Percentiles rank a stretch among this genome's conserved stretches.
phyloP scores from a whole-genome alignment of 805 yeast species.

The Hyphopichia homilentoma region DNA sequence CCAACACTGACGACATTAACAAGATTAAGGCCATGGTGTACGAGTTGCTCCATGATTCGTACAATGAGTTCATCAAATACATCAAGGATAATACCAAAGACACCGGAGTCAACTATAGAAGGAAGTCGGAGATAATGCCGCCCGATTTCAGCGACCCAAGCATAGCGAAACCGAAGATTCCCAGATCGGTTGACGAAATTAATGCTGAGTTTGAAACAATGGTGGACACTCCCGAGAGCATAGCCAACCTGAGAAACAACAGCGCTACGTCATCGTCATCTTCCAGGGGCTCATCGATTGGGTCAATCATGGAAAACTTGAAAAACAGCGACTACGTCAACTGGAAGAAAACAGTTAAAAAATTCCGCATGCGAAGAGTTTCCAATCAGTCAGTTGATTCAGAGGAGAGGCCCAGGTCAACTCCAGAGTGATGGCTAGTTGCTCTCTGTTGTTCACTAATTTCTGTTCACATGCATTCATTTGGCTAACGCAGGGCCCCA shows the following conservation, averaged over 20 bases:
- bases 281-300: conserved; percentile 28
- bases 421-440: no score
- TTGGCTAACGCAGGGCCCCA: no score
- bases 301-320: conserved; percentile 26
- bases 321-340: conserved; percentile 21
- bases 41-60: conserved; percentile 29
- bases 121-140: conserved; percentile 17
- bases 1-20: conserved; percentile 11
- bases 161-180: neutral
- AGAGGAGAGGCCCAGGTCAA: no score
- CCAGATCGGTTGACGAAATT: neutral
- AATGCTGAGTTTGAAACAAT: neutral
- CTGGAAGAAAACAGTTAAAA: conserved; percentile 26
- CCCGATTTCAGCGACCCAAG: conserved; percentile 10
- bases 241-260: conserved; percentile 4
- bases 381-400: conserved; percentile 14
- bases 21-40: conserved; percentile 16
- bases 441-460: no score
- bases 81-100: conserved; percentile 9
- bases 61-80: conserved; percentile 26
- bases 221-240: neutral
- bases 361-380: conserved; percentile 28
- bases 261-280: conserved; percentile 11
- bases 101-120: conserved; percentile 6
- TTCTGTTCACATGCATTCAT: no score